Evolutionary conservation across 371 early-diverging fungal genomes (phyloP), one percentile per base, ranked within the genome.

Genomic region (Mucor plumbeus): DNA sequence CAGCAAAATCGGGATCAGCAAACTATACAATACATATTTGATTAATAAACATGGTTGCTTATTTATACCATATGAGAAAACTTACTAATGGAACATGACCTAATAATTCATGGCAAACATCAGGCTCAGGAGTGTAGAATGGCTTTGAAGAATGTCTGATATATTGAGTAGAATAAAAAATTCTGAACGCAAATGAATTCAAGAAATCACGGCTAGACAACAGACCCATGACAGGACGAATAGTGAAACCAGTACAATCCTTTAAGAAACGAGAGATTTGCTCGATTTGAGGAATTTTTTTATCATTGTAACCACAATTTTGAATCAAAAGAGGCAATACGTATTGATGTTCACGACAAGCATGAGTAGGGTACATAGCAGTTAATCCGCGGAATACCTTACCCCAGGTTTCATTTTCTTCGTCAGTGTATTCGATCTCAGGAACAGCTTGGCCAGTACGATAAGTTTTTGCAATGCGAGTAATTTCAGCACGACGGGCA

Each of bases 131-230:
- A 7, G 97, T 97, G 78, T 96, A 98, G 59, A 92, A 82, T 8
- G 99, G 99, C 60, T 85, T 84, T 5, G 95, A 94, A 71, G 91
- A 88, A 73, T 98, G 97, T 15, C 97, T 92, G 71, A 97, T 95
- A 75, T 98, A 98, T 84, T 98, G 97, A 9, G 98, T 98, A 40
- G 93, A 92, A 75, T 96, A 94, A 85, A 98, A 97, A 5, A 98
- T 97, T 56, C 98, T 88, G 88, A 98, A 98, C 3, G 97, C 98
- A 72, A 98, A 89, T n/a, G 94, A 94, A 73, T 97, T 97, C 71
- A 98, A 78, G 78, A 98, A 98, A 78, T 98, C 97, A 43, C 98
- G 86, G 36, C 95, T 92, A 17, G 94, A 92, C 58, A 98, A 84
- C 17, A 98, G 81, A 5, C 97, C 98, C 95, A 95, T 97, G 61